Evolutionary conservation across 768 basidiomycete genomes (phyloP), one percentile per base, ranked within the genome.

Genomic region (Rhodotorula kratochvilovae): DNA sequence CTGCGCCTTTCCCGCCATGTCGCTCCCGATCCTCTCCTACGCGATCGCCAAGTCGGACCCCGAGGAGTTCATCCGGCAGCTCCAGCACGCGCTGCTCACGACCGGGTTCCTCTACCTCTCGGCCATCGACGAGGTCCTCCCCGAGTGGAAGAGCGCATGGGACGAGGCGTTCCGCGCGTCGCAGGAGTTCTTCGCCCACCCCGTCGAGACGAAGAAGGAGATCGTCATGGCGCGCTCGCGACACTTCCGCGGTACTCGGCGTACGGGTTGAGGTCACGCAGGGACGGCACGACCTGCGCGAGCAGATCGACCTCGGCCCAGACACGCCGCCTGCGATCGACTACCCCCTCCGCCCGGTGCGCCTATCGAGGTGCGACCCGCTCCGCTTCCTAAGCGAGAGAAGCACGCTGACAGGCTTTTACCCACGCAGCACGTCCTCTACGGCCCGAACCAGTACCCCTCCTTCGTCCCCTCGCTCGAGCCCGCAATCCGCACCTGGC

Each of bases 381-480:
- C 25, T 12, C 48, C 25, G 23, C 48, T 25, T 29, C 51, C 48
- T 27, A 39, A 39, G 13, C 39, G 13, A 7, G 39, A 6, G 39
- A 5, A 6, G 50, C 17, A 51, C 7, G 50, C 50, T 51, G 17
- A 51, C 25, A 51, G 5, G 21, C 25, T 29, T 10, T 39, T 6
- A 12, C 31, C 7, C 19, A 3, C 33, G 19, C 54, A 55, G 54
- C 36, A 46, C 33, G 56, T 27, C 23, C 63, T 72, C 19, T 72
- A 72, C 58, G 71, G 71, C 5, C 71, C 66, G 2, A 72, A 72
- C 29, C 66, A 53, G 36, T 72, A 72, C 54, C 70, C 70, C 5
- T n/a, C 61, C 25, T 64, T 51, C 16, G 5, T 54, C 19, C 69
- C 69, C 35, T 29, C 58, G 1, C 60, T 70, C 59, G 66, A 60